Base-by-base conservation (phyloP, 1,139 yeast genomes). In the Yamadazyma taylorii region DNA sequence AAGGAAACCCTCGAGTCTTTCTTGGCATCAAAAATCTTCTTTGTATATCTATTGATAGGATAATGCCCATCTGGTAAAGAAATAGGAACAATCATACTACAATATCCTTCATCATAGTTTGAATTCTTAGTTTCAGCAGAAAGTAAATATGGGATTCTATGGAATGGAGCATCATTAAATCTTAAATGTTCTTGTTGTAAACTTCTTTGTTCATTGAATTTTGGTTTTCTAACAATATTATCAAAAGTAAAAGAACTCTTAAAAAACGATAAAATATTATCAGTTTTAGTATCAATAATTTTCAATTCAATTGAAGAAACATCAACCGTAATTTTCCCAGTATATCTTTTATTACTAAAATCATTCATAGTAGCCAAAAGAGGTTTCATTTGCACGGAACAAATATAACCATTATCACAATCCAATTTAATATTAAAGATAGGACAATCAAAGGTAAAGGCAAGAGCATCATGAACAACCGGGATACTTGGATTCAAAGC, bases 151-250 rank as follows among this genome's bases (percentile, higher is more conserved):
- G 95, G 82, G 16, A 80, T 67, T 37, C 98, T 63, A 48, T 86
- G 94, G 47, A 78, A 88, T 0, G 96, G 90, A 0, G 87, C 85
- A 63, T 92, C 98, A 51, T 86, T 85, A 10, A 67, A 50, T 17
- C 77, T 64, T 2, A 89, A 64, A 56, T 86, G 95, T 5, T 68
- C 67, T 40, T 82, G 82, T 56, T 89, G 96, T 14, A 61, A 54
- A 9, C 56, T 56, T 39, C 79, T 61, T 32, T 74, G 75, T 8
- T 67, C 67, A 1, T 58, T 56, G 52, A 73, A 75, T 35, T 79
- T 66, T 6, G 69, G 61, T 41, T 78, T 76, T 43, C 79, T 81
- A 21, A 73, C 66, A 46, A 88, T 83, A 45, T 79, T 74, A 4
- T 88, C 78, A 13, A 82, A 48, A 8, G 66, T 64, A 1, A 90